Percentiles rank a stretch among this genome's conserved stretches.
These are phyloP conservation scores for Bryum argenteum DNA, from an alignment of 225 moss, liverwort and hornwort species.

Conservation along the genomic window DNA sequence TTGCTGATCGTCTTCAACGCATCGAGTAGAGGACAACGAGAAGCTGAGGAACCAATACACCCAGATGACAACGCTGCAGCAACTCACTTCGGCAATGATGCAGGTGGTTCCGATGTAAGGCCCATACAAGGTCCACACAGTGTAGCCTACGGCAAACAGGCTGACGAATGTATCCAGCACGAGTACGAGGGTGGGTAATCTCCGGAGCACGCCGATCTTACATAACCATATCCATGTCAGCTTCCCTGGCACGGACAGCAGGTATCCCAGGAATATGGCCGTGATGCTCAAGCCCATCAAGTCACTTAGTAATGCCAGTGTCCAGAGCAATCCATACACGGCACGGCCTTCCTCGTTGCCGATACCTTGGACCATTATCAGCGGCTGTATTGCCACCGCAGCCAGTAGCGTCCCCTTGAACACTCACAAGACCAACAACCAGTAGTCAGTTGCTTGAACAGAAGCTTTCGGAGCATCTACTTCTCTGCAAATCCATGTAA, in stretches of 20 bases:
- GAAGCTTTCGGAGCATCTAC: no score
- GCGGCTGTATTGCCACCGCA: constrained; percentile 6
- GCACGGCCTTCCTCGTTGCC: neutral
- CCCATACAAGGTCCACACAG: neutral
- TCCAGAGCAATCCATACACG: neutral
- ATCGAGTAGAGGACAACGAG: neutral
- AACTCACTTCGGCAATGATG: neutral
- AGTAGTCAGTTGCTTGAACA: no score
- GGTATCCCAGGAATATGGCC: neutral
- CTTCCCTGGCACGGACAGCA: neutral
- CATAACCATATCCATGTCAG: constrained; percentile 11
- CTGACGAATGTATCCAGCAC: neutral
- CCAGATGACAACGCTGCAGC: neutral
- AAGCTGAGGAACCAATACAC: constrained; percentile 1
- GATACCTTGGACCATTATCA: neutral
- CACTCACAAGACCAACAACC: neutral
- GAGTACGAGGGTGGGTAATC: neutral
- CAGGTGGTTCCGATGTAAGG: neutral
- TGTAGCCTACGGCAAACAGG: neutral
- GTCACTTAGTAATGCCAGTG: neutral
- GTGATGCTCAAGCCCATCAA: constrained; percentile 1
- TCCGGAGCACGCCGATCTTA: neutral
- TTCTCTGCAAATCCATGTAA: no score
- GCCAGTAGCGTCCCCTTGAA: neutral
- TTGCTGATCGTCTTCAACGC: neutral